A percentile compares a stretch with the other conserved stretches of the same genome.
Conservation (phyloP, 2,329 filamentous ascomycete species). For the Curvularia hawaiiensis region DNA sequence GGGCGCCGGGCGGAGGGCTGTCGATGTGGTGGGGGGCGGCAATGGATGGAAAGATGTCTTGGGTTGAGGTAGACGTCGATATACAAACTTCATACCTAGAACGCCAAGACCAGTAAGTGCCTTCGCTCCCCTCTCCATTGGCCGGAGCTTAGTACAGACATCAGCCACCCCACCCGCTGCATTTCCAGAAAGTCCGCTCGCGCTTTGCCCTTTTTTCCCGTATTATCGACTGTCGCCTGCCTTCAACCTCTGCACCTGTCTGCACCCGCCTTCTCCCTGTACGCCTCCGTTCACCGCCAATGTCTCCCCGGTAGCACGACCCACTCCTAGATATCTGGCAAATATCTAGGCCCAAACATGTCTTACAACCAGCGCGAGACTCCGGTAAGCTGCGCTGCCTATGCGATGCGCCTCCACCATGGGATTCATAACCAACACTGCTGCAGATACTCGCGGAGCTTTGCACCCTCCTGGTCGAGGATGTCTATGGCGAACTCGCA, state of each 20-base stretch:
- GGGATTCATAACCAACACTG: conserved; percentile 49
- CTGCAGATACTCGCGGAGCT: conserved; percentile 82
- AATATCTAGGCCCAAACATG: conserved; percentile 43
- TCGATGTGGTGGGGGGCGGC: conserved; percentile 57
- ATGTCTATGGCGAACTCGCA: conserved; percentile 88
- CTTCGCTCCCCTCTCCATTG: conserved; percentile 16
- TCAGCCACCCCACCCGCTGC: conserved; percentile 16
- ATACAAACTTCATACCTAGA: conserved; percentile 13
- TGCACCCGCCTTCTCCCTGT: neutral
- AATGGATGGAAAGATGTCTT: conserved; percentile 49
- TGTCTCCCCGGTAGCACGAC: conserved; percentile 39
- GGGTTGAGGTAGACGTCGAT: conserved; percentile 21
- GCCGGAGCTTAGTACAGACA: conserved; percentile 2
- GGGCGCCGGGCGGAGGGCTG: conserved; percentile 44
- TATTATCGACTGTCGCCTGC: neutral
- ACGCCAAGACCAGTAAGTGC: conserved; percentile 18
- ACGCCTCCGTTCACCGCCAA: conserved; percentile 22
- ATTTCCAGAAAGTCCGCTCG: conserved; percentile 1
- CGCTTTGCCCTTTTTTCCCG: conserved; percentile 1
- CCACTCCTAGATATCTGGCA: conserved; percentile 42
- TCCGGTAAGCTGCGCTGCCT: conserved; percentile 36
- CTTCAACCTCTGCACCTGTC: conserved; percentile 3
- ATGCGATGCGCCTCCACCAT: conserved; percentile 10
- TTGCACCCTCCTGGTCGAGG: conserved; percentile 85
- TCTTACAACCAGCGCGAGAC: conserved; percentile 45